Base-by-base conservation (phyloP, 768 basidiomycete genomes). In the Macrolepiota albuminosa region DNA sequence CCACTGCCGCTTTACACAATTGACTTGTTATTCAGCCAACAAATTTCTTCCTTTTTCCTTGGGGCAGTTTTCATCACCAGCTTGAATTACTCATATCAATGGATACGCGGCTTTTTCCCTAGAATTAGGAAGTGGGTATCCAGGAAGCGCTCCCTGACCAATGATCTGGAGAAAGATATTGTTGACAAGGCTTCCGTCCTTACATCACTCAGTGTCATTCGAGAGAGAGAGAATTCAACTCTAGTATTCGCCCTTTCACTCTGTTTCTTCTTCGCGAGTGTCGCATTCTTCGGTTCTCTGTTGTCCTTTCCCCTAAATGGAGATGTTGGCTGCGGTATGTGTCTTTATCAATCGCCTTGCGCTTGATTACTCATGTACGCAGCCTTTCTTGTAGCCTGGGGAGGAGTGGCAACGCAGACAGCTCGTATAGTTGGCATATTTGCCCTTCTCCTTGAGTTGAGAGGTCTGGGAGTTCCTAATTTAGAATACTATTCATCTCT, bases 361-460 rank as follows among this genome's bases (percentile, higher is more conserved):
- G 4, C 37, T 7, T 43, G 31, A 50, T 13, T 13, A 55, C 6
- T 36, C 24, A 39, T 31, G 37, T 18, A 21, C 31, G 7, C 9
- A 64, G 64, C 64, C 16, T 64, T 64, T 50, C 51, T 64, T 39
- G 59, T 64, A 1, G 61, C 64, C 1, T 64, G 61, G 58, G 64
- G 64, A 36, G 64, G 64, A 36, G 60, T 64, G 61, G 59, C 64
- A 37, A 45, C 64, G 16, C 61, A 64, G 43, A 61, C 64, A 36
- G 64, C 64, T n/a, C 39, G 31, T 7, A 37, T 61, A 3, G 42
- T 64, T 29, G 63, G 61, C 14, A 45, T 62, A 26, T 37, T 60
- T 18, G 47, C 59, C 16, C 61, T 64, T 31, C 24, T 64, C 9
- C 46, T 64, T 0, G 64, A 64, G n/a, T 34, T 64, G 58, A 62